These are phyloP conservation scores for Aegilops tauschii DNA, from an alignment of 176 grass and related monocot genomes.

Conservation along the genomic window DNA sequence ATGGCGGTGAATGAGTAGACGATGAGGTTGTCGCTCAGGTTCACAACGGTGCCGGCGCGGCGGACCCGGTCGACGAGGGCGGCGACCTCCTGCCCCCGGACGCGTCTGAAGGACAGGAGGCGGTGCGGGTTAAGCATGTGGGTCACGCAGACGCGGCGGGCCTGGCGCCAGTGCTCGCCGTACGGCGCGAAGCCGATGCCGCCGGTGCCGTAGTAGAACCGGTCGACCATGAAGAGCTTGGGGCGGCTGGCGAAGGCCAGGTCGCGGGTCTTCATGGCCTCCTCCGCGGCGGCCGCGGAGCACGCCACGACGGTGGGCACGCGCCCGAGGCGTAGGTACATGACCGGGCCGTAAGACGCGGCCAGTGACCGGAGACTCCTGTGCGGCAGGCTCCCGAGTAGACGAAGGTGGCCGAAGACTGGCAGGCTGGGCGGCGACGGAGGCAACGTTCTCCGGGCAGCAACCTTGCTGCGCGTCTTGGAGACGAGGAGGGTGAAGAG, in stretches of 20 bases:
- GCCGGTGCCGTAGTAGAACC: constrained; percentile 3
- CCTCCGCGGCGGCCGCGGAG: not conserved
- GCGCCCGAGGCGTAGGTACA: not conserved
- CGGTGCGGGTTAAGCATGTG: not conserved
- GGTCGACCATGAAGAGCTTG: constrained; percentile 5
- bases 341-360: not conserved
- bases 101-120: not conserved
- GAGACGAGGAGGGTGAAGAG: not conserved
- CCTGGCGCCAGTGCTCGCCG: constrained; percentile 11
- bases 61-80: constrained; percentile 6
- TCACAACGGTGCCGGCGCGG: not conserved
- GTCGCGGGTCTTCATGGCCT: not conserved
- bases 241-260: constrained; percentile 9
- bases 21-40: constrained; percentile 11
- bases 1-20: not conserved
- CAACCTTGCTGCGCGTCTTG: not conserved
- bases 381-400: constrained; percentile 7
- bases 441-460: not conserved
- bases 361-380: not conserved
- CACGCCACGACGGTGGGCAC: not conserved
- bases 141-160: not conserved
- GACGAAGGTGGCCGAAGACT: not conserved
- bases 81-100: not conserved
- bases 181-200: not conserved
- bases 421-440: constrained; percentile 7